Conservation (phyloP, 202 grass and related monocot genomes). For the Carex arenaria region DNA sequence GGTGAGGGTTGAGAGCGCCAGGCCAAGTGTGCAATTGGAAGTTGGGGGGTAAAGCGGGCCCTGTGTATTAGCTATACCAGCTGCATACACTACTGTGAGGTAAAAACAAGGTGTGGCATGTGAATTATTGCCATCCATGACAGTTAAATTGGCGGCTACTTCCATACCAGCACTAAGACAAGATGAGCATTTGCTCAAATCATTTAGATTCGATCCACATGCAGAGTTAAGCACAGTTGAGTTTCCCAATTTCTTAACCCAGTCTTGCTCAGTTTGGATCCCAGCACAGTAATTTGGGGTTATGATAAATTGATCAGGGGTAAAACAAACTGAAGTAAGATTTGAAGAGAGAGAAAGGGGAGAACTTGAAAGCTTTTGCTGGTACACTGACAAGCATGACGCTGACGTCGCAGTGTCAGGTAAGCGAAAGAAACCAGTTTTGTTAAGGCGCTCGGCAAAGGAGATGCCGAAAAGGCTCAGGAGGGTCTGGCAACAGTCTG, state of each 20-base stretch:
- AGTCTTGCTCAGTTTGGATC: conserved; percentile 39
- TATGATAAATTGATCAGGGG: conserved; percentile 36
- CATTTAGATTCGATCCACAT: conserved; percentile 40
- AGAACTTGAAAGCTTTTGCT: conserved; percentile 30
- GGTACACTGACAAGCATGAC: conserved; percentile 49
- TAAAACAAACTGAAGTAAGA: conserved; percentile 52
- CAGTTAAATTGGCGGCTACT: conserved; percentile 36
- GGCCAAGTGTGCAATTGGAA: conserved; percentile 46
- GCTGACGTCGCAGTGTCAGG: conserved; percentile 37
- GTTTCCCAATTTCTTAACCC: conserved; percentile 27
- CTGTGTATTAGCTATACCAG: conserved; percentile 39
- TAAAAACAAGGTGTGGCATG: conserved; percentile 45
- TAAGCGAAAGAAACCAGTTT: conserved; percentile 61
- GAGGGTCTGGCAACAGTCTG: conserved; percentile 55
- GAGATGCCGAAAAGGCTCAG: conserved; percentile 55
- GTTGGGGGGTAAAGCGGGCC: conserved; percentile 41
- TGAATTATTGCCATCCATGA: conserved; percentile 40
- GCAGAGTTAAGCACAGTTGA: conserved; percentile 38
- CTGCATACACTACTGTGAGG: conserved; percentile 55
- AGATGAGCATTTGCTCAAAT: conserved; percentile 22
- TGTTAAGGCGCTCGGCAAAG: conserved; percentile 44
- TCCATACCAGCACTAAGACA: conserved; percentile 41
- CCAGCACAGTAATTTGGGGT: conserved; percentile 58
- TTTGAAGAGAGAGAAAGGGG: conserved; percentile 42
- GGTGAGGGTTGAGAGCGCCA: conserved; percentile 25